These are phyloP conservation scores for Pholiota molesta DNA, from an alignment of 768 basidiomycete genomes.

Conservation along the genomic window DNA sequence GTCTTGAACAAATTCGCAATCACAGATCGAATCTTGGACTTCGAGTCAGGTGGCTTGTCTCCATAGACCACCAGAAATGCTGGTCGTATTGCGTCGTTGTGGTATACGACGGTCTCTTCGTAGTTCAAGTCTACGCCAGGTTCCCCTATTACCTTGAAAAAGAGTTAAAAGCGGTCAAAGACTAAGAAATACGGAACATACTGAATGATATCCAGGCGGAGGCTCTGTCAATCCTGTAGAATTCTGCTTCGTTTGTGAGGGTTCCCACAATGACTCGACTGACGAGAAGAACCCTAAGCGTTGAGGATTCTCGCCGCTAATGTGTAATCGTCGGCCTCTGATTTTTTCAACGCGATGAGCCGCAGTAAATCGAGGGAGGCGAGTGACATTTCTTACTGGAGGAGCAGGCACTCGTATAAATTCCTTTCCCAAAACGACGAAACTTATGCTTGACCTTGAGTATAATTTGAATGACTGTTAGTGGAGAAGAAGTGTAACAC, in stretches of 20 bases:
- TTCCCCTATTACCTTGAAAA: constrained; percentile 54
- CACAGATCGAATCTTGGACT: constrained; percentile 35
- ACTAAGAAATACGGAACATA: constrained; percentile 23
- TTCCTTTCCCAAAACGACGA: constrained; percentile 69
- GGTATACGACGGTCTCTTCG: constrained; percentile 69
- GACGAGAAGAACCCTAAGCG: constrained; percentile 53
- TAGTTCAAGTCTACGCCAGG: constrained; percentile 71
- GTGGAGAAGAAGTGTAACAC: constrained; percentile 17
- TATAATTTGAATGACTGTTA: neutral
- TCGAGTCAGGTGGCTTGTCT: constrained; percentile 26
- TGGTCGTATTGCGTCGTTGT: constrained; percentile 68
- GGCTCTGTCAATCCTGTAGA: constrained; percentile 50
- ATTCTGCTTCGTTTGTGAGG: constrained; percentile 52
- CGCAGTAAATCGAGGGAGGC: neutral
- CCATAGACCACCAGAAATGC: constrained; percentile 70
- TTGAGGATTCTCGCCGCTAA: constrained; percentile 44
- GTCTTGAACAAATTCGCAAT: constrained; percentile 49
- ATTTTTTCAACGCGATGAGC: neutral
- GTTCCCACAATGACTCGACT: constrained; percentile 70
- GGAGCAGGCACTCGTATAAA: constrained; percentile 68
- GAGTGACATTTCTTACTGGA: constrained; percentile 49
- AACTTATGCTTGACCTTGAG: constrained; percentile 58
- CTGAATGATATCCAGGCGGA: constrained; percentile 65
- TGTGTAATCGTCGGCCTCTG: constrained; percentile 72
- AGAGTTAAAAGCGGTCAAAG: neutral